These are phyloP conservation scores for Lepidium africanum DNA, from an alignment of 345 rosid species.

Conservation along the genomic window DNA sequence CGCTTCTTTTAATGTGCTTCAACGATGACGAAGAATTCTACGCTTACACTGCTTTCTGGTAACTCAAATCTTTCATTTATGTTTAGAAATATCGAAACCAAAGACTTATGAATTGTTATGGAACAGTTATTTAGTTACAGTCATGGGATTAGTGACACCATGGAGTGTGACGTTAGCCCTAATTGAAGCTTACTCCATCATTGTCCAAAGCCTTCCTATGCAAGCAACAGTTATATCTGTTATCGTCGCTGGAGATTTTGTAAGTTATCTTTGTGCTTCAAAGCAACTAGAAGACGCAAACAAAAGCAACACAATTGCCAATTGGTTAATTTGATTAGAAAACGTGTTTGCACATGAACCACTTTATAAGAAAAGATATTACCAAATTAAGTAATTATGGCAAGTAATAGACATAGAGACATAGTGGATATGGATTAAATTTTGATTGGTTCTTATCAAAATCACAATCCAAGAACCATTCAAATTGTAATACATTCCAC, in stretches of 20 bases:
- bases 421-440: conserved; percentile 1
- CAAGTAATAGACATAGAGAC: conserved; percentile 6
- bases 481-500: conserved; percentile 5
- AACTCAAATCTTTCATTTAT: neutral
- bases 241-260: conserved; percentile 53
- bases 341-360: neutral
- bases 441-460: conserved; percentile 15
- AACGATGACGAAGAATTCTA: conserved; percentile 41
- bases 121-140: conserved; percentile 55
- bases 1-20: conserved; percentile 56
- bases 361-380: neutral
- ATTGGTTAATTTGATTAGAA: neutral
- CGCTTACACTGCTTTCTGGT: conserved; percentile 62
- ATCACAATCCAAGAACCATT: conserved; percentile 3
- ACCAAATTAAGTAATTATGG: conserved; percentile 7
- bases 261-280: conserved; percentile 14
- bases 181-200: conserved; percentile 49
- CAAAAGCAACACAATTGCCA: neutral
- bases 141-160: conserved; percentile 64
- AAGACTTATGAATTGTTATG: neutral
- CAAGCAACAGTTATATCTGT: conserved; percentile 37
- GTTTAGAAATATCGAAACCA: neutral
- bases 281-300: neutral
- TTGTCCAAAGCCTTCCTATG: conserved; percentile 33
- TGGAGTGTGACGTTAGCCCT: conserved; percentile 52